A percentile compares a stretch with the other conserved stretches of the same genome.
Conservation (phyloP, 2,329 filamentous ascomycete species). For the Daldinia eschscholtzii region DNA sequence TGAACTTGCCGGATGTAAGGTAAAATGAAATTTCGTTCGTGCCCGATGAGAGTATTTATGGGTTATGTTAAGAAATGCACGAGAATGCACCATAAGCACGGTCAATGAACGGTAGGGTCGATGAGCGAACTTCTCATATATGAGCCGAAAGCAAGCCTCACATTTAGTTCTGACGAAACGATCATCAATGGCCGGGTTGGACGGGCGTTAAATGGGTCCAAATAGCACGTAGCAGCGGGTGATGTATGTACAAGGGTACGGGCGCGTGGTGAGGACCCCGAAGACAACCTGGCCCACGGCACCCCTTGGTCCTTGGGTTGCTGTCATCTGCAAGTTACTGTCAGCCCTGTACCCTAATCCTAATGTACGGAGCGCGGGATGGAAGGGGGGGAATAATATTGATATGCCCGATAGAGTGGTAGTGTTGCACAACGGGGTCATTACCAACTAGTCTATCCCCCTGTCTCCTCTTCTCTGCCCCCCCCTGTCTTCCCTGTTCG, state of each 20-base stretch:
- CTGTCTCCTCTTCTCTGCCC: background rate
- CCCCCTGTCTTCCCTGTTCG: constrained; percentile 2
- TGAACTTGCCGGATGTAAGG: constrained; percentile 16
- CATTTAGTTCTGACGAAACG: constrained; percentile 45
- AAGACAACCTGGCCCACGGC: constrained; percentile 20
- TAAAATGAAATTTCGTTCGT: constrained; percentile 25
- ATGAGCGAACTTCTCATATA: constrained; percentile 40
- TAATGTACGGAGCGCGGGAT: constrained; percentile 28
- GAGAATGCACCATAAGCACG: constrained; percentile 32
- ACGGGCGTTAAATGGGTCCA: constrained; percentile 30
- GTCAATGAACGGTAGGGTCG: constrained; percentile 35
- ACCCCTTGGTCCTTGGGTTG: constrained; percentile 25
- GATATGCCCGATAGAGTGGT: constrained; percentile 36
- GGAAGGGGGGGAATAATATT: constrained; percentile 27
- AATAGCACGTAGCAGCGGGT: constrained; percentile 31
- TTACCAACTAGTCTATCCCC: constrained; percentile 7
- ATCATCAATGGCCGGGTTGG: constrained; percentile 37
- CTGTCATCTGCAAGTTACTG: constrained; percentile 37
- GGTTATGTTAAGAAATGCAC: constrained; percentile 24
- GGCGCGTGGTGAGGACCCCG: constrained; percentile 18
- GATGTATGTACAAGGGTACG: constrained; percentile 37
- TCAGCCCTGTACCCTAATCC: constrained; percentile 36
- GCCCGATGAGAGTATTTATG: constrained; percentile 18
- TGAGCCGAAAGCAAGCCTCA: constrained; percentile 33
- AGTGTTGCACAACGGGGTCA: constrained; percentile 23